phyloP scores from a whole-genome alignment of 306 rosid species.

The Geum urbanum region DNA sequence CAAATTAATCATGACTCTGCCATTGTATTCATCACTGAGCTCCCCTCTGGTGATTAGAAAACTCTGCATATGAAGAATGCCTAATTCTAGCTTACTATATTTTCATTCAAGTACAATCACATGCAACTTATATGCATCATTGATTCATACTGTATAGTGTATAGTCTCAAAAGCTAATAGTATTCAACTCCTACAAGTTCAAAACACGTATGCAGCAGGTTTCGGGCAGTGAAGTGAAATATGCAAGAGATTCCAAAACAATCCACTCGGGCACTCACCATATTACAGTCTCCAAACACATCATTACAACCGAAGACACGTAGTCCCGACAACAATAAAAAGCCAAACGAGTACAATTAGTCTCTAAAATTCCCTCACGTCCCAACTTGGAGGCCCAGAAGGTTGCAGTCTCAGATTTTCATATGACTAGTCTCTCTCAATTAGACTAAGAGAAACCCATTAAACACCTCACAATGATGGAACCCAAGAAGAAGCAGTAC shows the following conservation, averaged over 20 bases:
- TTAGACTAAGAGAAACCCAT: not conserved
- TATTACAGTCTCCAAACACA: slow-evolving; percentile 2
- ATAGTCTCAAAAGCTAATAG: not conserved
- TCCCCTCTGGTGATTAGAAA: too few species aligned
- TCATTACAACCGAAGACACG: slow-evolving; percentile 2
- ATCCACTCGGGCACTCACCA: slow-evolving; percentile 14
- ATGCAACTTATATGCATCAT: not conserved
- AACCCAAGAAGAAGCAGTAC: not conserved
- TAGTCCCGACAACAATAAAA: slow-evolving; percentile 2
- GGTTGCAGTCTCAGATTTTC: slow-evolving; percentile 15
- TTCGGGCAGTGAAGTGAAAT: not conserved
- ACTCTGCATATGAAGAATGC: too few species aligned
- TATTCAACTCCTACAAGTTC: not conserved
- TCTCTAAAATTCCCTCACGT: not conserved
- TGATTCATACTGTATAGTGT: slow-evolving; percentile 1
- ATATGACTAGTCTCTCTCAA: slow-evolving; percentile 16
- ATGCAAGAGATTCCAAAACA: slow-evolving; percentile 13
- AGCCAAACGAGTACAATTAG: not conserved
- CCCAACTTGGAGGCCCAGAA: slow-evolving; percentile 10
- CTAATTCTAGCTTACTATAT: not conserved
- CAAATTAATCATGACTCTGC: too few species aligned
- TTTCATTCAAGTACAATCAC: not conserved
- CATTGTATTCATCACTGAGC: too few species aligned
- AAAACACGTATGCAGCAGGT: not conserved
- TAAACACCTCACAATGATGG: slow-evolving; percentile 8